Percentiles rank a stretch among this genome's conserved stretches.
phyloP scores from a whole-genome alignment of 2,329 filamentous ascomycete species.

The Penicillium glabrum region DNA sequence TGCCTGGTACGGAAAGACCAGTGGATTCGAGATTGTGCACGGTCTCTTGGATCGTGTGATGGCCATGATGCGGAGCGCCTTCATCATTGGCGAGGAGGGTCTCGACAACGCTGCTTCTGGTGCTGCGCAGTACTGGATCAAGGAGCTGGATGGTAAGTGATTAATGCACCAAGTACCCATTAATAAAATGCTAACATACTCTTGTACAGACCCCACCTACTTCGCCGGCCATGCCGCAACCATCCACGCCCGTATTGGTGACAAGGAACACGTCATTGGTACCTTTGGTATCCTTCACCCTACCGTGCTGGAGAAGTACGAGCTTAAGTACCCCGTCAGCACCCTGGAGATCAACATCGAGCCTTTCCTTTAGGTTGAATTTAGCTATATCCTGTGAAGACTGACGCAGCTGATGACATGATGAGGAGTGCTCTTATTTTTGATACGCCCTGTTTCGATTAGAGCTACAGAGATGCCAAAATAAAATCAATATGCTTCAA shows the following conservation, averaged over 20 bases:
- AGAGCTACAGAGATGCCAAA: slow-evolving; percentile 16
- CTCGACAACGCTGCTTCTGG: slow-evolving; percentile 59
- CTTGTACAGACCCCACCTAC: slow-evolving; percentile 72
- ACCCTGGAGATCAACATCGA: slow-evolving; percentile 94
- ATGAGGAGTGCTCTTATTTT: slow-evolving; percentile 14
- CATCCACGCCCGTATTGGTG: slow-evolving; percentile 72
- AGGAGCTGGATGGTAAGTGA: slow-evolving; percentile 73
- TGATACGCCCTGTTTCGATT: slow-evolving; percentile 12
- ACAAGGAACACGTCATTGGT: slow-evolving; percentile 75
- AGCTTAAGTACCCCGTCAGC: slow-evolving; percentile 89
- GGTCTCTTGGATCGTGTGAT: slow-evolving; percentile 89
- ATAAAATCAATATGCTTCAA: slow-evolving; percentile 14
- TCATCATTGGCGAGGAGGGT: slow-evolving; percentile 74
- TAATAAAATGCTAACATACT: background rate
- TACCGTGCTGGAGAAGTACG: slow-evolving; percentile 88
- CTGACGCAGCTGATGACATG: slow-evolving; percentile 27
- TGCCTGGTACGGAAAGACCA: slow-evolving; percentile 90
- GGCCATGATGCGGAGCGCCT: slow-evolving; percentile 83
- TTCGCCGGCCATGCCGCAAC: slow-evolving; percentile 86
- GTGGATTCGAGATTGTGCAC: slow-evolving; percentile 93
- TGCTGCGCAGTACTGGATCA: slow-evolving; percentile 83
- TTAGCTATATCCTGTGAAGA: slow-evolving; percentile 6
- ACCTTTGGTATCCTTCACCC: slow-evolving; percentile 94
- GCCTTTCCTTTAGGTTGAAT: slow-evolving; percentile 68
- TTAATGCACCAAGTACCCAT: background rate